These are phyloP conservation scores for Gracilariopsis chorda DNA, from an alignment of 23 red algal genomes.

Conservation along the genomic window DNA sequence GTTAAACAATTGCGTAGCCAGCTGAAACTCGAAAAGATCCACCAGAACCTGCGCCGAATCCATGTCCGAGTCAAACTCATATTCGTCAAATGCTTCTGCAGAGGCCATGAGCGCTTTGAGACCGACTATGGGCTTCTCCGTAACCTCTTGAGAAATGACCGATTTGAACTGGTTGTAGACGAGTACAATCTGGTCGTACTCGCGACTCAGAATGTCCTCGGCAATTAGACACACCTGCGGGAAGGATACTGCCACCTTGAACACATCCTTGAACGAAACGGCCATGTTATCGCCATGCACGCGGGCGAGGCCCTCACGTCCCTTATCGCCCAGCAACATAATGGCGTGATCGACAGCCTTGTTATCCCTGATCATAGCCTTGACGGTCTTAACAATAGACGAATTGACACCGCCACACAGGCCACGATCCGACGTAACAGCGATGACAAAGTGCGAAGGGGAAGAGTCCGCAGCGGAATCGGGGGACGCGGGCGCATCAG, in stretches of 20 bases:
- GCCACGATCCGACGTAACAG: slow-evolving; percentile 95
- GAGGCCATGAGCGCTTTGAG: slow-evolving; percentile 79
- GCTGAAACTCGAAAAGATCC: slow-evolving; percentile 96
- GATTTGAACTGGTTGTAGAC: slow-evolving; percentile 96
- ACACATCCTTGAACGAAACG: slow-evolving; percentile 93
- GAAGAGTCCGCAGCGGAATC: background rate
- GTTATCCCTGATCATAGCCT: slow-evolving; percentile 61
- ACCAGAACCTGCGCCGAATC: slow-evolving; percentile 92
- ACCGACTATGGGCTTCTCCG: slow-evolving; percentile 70
- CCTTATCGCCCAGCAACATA: slow-evolving; percentile 97
- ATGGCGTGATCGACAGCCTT: slow-evolving; percentile 30
- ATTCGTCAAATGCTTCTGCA: slow-evolving; percentile 86
- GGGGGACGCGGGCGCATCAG: slow-evolving; percentile 15
- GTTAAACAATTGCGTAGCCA: slow-evolving; percentile 91
- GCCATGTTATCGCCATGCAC: slow-evolving; percentile 59
- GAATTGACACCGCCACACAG: slow-evolving; percentile 97
- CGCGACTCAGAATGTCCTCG: slow-evolving; percentile 88
- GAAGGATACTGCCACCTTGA: slow-evolving; percentile 94
- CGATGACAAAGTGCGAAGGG: slow-evolving; percentile 64
- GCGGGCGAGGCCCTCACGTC: slow-evolving; percentile 84
- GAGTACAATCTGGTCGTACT: slow-evolving; percentile 72
- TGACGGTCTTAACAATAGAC: slow-evolving; percentile 76
- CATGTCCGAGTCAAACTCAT: slow-evolving; percentile 99
- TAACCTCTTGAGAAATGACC: slow-evolving; percentile 86
- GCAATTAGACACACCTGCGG: slow-evolving; percentile 88